phyloP scores from a whole-genome alignment of 768 basidiomycete species.

The Mycena alexandri region DNA sequence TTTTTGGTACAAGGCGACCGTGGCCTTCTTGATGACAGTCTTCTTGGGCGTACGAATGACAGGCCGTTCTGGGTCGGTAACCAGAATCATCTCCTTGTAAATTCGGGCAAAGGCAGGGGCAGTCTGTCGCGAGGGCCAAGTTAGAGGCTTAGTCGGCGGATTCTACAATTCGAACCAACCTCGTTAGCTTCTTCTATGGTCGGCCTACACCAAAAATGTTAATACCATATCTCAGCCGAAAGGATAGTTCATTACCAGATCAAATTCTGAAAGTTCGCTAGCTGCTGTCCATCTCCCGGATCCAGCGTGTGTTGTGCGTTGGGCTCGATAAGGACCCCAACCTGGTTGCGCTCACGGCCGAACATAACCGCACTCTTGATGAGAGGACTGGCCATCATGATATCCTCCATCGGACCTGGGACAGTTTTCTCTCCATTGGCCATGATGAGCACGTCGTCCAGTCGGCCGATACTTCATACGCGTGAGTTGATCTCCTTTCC shows the following conservation, averaged over 20 bases:
- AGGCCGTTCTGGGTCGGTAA: conserved; percentile 54
- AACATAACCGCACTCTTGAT: conserved; percentile 32
- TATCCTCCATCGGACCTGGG: conserved; percentile 45
- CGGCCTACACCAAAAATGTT: conserved; percentile 42
- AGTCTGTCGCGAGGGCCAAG: conserved; percentile 19
- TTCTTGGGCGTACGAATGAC: conserved; percentile 62
- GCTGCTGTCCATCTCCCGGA: neutral
- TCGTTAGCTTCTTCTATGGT: conserved; percentile 59
- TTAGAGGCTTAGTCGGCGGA: neutral
- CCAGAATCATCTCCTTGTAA: conserved; percentile 66
- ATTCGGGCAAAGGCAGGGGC: conserved; percentile 59
- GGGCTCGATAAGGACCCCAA: conserved; percentile 39
- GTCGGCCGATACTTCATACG: conserved; percentile 44
- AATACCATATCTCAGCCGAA: neutral
- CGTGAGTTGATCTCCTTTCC: neutral
- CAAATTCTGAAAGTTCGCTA: conserved; percentile 48
- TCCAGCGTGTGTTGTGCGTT: conserved; percentile 38
- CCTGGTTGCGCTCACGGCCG: conserved; percentile 34
- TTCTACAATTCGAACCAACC: neutral
- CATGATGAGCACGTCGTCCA: conserved; percentile 46
- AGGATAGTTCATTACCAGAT: conserved; percentile 48
- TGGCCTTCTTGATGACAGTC: conserved; percentile 59
- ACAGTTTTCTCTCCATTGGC: conserved; percentile 48
- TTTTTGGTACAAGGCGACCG: conserved; percentile 53
- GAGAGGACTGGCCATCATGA: conserved; percentile 36